Base-by-base conservation (phyloP, 768 basidiomycete species). In the Pulveroboletus ravenelii region DNA sequence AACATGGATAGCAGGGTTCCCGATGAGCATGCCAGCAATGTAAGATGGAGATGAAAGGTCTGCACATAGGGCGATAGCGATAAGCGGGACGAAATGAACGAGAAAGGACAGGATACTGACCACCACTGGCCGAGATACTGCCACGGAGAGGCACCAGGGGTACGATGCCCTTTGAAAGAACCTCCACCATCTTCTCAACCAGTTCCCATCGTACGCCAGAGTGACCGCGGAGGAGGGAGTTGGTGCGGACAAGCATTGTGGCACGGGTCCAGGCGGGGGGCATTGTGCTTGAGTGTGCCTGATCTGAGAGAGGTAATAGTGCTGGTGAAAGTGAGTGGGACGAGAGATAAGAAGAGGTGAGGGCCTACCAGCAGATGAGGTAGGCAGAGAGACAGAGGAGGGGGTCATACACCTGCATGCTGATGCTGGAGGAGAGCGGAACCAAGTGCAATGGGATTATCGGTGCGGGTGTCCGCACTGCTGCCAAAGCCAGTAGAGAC, bases 241-340 rank as follows among this genome's bases (percentile, higher is more conserved):
- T 94, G 77, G 89, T 85, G 57, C 91, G 87, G 58, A 94, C 77
- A 10, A 91, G 70, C 60, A 93, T 90, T 1, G 91, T 89, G 12
- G 86, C 91, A 47, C 91, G 84, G 30, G 92, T 89, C 87, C 92
- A 92, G 2, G 87, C 73, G 52, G 88, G 84, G 5, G 91, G 90
- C 88, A 93, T 92, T 51, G 78, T 81, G 29, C 79, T 78, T 10
- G 82, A 78, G 10, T 77, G 69, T 12, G 85, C 65, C 1, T 86
- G 88, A 60, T 90, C 87, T 5, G 77, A 75, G 39, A 91, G 81
- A 9, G 89, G 88, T 0, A 90, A 74, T 10, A 72, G 36, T 14
- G 47, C 58, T 62, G 10, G 3, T 23, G 13, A 5, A 34, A n/a
- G n/a, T n/a, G n/a, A n/a, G n/a, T n/a, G n/a, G n/a, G n/a, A n/a